Evolutionary conservation across 257 asterid genomes (phyloP).

Genomic region (Scutellaria baicalensis): DNA sequence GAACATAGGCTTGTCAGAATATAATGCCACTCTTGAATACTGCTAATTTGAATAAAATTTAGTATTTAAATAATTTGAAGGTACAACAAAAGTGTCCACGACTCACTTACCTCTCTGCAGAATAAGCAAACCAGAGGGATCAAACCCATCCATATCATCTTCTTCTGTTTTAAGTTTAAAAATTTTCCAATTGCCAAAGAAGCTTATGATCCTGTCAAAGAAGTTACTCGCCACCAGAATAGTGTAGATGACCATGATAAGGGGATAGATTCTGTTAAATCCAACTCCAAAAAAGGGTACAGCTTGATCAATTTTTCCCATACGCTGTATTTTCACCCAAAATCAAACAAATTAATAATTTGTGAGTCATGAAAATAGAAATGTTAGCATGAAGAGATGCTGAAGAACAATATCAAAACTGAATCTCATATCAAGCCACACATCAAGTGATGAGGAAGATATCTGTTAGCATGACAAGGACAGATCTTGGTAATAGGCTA

Average conservation of each 20-base stretch:
- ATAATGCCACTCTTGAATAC: not conserved
- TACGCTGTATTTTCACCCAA: constrained; percentile 59
- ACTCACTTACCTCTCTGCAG: constrained; percentile 67
- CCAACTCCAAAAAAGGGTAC: constrained; percentile 92
- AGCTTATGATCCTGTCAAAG: constrained; percentile 76
- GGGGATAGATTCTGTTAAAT: constrained; percentile 92
- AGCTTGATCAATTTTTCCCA: constrained; percentile 92
- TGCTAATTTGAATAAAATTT: not conserved
- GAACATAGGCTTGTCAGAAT: constrained; percentile 2
- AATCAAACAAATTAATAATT: not conserved
- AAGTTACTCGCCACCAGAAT: constrained; percentile 92
- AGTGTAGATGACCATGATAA: constrained; percentile 93
- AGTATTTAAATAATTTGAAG: not conserved
- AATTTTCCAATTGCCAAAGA: constrained; percentile 91
- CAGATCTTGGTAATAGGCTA: not conserved
- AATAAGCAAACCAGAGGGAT: constrained; percentile 93
- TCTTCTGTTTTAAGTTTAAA: constrained; percentile 65
- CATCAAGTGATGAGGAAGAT: not conserved
- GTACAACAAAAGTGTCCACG: not conserved
- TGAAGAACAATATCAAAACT: not conserved
- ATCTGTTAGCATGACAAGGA: not conserved
- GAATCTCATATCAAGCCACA: not conserved
- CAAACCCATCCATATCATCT: constrained; percentile 91
- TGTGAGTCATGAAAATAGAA: not conserved
- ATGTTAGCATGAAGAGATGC: not conserved